Conservation (phyloP, 2,329 filamentous ascomycete genomes). For the Colletotrichum sp. region DNA sequence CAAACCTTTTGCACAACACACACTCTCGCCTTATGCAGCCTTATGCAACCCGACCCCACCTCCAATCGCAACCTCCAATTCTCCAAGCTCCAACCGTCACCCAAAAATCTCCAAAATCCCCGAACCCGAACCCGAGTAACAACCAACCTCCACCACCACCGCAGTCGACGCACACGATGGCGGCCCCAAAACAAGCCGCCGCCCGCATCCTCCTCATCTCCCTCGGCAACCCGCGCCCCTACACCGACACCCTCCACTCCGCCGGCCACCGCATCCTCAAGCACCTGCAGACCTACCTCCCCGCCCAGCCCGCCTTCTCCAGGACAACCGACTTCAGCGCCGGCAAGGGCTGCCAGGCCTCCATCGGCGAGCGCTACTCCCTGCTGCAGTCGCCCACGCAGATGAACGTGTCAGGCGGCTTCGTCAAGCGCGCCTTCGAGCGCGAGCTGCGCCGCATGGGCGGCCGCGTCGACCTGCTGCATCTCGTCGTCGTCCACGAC, state of each 20-base stretch:
- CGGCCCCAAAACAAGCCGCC: constrained; percentile 5
- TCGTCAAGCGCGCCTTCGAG: constrained; percentile 65
- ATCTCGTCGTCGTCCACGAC: constrained; percentile 84
- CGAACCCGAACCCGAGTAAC: background rate
- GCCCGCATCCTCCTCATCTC: constrained; percentile 78
- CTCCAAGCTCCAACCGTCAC: background rate
- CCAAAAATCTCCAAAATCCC: background rate
- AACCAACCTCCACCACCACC: background rate
- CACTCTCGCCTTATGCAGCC: background rate
- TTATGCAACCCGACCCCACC: background rate
- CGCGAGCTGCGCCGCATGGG: constrained; percentile 49
- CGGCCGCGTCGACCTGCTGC: constrained; percentile 38
- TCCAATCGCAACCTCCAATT: background rate
- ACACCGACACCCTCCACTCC: constrained; percentile 82
- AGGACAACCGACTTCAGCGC: constrained; percentile 38
- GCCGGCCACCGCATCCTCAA: constrained; percentile 83
- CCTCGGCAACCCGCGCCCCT: constrained; percentile 82
- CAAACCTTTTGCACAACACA: background rate
- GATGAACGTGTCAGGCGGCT: constrained; percentile 87
- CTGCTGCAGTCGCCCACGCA: constrained; percentile 76
- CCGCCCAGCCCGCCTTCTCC: constrained; percentile 52
- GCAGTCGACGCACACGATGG: constrained; percentile 13
- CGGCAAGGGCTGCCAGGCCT: constrained; percentile 56
- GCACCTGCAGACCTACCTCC: constrained; percentile 57
- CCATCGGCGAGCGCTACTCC: constrained; percentile 58